These are phyloP conservation scores for Dujonia santamariae DNA, from an alignment of 1,139 yeast species.

Conservation along the genomic window DNA sequence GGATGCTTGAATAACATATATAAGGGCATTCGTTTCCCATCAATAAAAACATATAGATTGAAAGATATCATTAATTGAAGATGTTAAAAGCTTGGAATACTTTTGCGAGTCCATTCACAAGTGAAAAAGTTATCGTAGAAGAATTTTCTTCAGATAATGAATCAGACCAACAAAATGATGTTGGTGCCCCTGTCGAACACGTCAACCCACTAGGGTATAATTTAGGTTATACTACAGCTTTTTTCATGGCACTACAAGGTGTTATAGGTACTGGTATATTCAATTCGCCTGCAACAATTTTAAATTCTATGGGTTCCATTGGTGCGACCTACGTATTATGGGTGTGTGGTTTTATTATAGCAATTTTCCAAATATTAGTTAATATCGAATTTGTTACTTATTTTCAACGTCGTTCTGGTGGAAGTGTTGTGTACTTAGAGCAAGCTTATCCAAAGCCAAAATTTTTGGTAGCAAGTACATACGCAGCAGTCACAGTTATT, in stretches of 20 bases:
- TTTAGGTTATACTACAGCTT: slow-evolving; percentile 27
- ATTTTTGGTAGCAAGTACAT: slow-evolving; percentile 37
- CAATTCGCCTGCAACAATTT: slow-evolving; percentile 36
- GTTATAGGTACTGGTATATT: slow-evolving; percentile 48
- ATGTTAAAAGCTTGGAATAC: too few relatives aligned
- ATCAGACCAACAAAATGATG: slow-evolving; percentile 16
- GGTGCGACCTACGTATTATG: slow-evolving; percentile 42
- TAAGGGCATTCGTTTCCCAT: too few relatives aligned
- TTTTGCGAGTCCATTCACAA: too few relatives aligned
- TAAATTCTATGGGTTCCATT: slow-evolving; percentile 36
- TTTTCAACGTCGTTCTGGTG: slow-evolving; percentile 37
- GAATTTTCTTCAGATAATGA: slow-evolving; percentile 1
- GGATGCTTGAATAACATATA: too few relatives aligned
- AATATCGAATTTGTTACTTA: slow-evolving; percentile 40
- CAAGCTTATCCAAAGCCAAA: slow-evolving; percentile 41
- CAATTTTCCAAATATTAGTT: slow-evolving; percentile 30
- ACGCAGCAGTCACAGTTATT: slow-evolving; percentile 39
- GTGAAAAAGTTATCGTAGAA: too few relatives aligned
- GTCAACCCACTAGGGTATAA: slow-evolving; percentile 38
- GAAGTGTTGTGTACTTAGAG: slow-evolving; percentile 42
- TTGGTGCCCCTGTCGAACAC: slow-evolving; percentile 39
- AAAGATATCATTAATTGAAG: too few relatives aligned
- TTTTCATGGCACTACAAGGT: slow-evolving; percentile 36
- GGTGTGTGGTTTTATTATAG: slow-evolving; percentile 36
- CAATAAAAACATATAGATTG: too few relatives aligned